These are phyloP conservation scores for Calocybe indica DNA, from an alignment of 768 basidiomycete species.

Conservation along the genomic window DNA sequence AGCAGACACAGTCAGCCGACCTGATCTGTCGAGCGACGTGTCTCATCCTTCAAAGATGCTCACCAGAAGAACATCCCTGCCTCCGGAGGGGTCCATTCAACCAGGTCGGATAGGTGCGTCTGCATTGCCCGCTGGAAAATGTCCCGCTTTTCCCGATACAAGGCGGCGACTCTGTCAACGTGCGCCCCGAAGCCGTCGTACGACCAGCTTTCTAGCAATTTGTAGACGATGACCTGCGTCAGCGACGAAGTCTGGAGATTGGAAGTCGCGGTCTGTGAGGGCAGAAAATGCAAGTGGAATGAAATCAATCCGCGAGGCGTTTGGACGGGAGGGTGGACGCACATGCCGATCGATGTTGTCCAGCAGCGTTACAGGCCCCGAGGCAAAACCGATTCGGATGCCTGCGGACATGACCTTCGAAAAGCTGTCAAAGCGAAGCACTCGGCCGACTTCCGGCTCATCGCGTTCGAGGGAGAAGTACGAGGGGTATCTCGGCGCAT, in stretches of 20 bases:
- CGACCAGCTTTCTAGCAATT: conserved; percentile 62
- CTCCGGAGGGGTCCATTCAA: conserved; percentile 60
- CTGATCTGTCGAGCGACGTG: too few relatives aligned
- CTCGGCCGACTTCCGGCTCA: conserved; percentile 60
- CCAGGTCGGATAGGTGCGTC: conserved; percentile 66
- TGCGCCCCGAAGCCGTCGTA: conserved; percentile 65
- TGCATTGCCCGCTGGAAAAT: conserved; percentile 66
- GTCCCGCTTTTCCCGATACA: conserved; percentile 65
- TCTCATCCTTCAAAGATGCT: conserved; percentile 17
- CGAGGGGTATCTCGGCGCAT: conserved; percentile 52
- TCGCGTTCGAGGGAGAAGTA: conserved; percentile 75
- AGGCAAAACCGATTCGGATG: conserved; percentile 71
- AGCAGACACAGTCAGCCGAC: neutral
- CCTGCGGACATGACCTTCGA: conserved; percentile 75
- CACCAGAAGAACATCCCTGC: conserved; percentile 90
- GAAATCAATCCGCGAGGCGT: neutral
- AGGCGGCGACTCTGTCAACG: conserved; percentile 52
- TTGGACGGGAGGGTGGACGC: conserved; percentile 15
- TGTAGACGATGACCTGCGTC: conserved; percentile 51
- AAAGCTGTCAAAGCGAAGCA: conserved; percentile 81
- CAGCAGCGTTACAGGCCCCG: conserved; percentile 61
- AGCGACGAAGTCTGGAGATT: conserved; percentile 59
- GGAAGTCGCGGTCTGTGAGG: conserved; percentile 28
- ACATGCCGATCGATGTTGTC: conserved; percentile 65
- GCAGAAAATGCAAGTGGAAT: neutral